These are phyloP conservation scores for Trichoderma afroharzianum DNA, from an alignment of 2,329 filamentous ascomycete genomes.

Conservation along the genomic window DNA sequence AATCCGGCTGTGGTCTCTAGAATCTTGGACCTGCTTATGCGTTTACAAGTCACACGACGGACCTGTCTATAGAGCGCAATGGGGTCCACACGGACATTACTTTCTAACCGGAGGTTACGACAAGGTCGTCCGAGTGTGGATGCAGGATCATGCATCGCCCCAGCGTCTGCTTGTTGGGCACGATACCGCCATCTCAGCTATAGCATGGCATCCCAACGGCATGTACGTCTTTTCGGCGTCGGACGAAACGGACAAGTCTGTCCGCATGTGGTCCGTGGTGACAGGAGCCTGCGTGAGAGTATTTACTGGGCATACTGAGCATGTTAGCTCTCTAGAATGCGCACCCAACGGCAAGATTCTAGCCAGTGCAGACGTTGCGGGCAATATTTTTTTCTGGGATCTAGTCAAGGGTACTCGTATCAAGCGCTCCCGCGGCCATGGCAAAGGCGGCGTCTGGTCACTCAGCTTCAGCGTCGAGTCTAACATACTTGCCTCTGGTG, in stretches of 20 bases:
- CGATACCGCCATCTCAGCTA: conserved; percentile 83
- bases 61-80: conserved; percentile 82
- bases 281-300: conserved; percentile 85
- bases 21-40: conserved; percentile 87
- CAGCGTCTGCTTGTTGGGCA: conserved; percentile 88
- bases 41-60: conserved; percentile 91
- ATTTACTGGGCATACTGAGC: conserved; percentile 87
- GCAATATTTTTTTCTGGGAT: conserved; percentile 93
- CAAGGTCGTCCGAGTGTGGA: conserved; percentile 86
- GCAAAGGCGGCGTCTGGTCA: conserved; percentile 89
- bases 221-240: conserved; percentile 91
- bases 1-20: conserved; percentile 87
- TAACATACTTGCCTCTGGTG: conserved; percentile 82
- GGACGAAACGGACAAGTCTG: conserved; percentile 78
- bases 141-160: conserved; percentile 86
- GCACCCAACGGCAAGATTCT: conserved; percentile 84
- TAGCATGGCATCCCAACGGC: conserved; percentile 94
- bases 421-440: conserved; percentile 92
- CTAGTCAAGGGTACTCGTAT: conserved; percentile 78
- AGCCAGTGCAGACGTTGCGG: conserved; percentile 84
- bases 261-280: conserved; percentile 95
- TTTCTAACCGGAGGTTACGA: conserved; percentile 86
- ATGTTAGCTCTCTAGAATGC: conserved; percentile 80
- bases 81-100: conserved; percentile 93
- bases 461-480: conserved; percentile 92